Base-by-base conservation (phyloP, 495 filamentous ascomycete species). In the Hyaloscypha finlandica region DNA sequence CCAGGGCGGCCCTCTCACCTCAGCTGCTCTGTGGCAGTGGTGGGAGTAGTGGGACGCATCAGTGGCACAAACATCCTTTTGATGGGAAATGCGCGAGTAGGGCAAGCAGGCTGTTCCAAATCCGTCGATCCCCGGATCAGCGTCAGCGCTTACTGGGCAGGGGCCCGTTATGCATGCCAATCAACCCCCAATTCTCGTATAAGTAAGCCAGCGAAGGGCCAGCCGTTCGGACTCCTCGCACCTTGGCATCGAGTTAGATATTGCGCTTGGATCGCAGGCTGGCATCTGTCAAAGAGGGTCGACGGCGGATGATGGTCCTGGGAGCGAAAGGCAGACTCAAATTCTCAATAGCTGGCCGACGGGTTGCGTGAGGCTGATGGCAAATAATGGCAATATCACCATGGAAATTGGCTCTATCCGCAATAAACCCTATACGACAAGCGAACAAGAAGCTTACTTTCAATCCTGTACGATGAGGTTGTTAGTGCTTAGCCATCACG, bases 71-170 rank as follows among this genome's bases (percentile, higher is more conserved):
- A 33, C 2, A 3, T 39, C 61, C n/a, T 42, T 54, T n/a, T 8
- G 59, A 16, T 33, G 5, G 16, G 37, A n/a, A 62, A 52, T 20
- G 59, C n/a, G 29, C 14, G 42, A 8, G 61, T 22, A 65, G 25
- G 11, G 33, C 29, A 37, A 33, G 59, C 62, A 56, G 19, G 30
- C 37, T 59, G 64, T 60, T 59, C 55, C 63, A 54, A 60, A 54
- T 25, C 33, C 30, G 55, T 61, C 65, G 57, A 60, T 67, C 65
- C 57, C 65, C 65, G 51, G 65, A 67, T 67, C 57, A 54, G 31
- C 65, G 59, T 61, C 61, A 67, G 65, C 59, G 65, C 65, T 67
- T 67, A 61, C 58, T 16, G 16, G 30, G 19, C 31, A 16, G 14
- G 52, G 31, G 6, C 32, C 56, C 61, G 61, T 14, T 56, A 31